A percentile compares a stretch with the other conserved stretches of the same genome.
phyloP scores from a whole-genome alignment of 441 rosid genomes.

The Breynia disticha region DNA sequence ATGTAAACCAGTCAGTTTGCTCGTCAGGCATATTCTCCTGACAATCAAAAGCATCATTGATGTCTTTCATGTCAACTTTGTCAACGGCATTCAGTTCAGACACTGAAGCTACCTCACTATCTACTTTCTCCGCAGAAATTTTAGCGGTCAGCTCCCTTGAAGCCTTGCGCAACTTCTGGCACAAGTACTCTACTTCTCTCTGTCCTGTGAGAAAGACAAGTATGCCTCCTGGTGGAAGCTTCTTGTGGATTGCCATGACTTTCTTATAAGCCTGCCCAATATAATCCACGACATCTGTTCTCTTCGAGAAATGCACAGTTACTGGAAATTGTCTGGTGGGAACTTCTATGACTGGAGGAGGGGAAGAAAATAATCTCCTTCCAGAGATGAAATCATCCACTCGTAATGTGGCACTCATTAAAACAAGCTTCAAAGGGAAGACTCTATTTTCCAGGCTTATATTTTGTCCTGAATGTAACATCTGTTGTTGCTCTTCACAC shows the following conservation, averaged over 20 bases:
- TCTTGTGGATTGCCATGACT: constrained; percentile 77
- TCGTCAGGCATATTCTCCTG: constrained; percentile 24
- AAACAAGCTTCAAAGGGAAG: constrained; percentile 65
- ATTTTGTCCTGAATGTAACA: constrained; percentile 45
- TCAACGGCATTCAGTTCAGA: constrained; percentile 28
- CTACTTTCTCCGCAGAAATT: constrained; percentile 21
- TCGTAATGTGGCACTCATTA: constrained; percentile 90
- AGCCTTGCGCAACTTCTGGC: constrained; percentile 54
- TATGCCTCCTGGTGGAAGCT: constrained; percentile 82
- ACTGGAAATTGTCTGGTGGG: constrained; percentile 79
- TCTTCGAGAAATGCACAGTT: constrained; percentile 69
- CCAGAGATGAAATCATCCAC: constrained; percentile 73
- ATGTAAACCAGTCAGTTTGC: constrained; percentile 43
- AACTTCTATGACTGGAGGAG: constrained; percentile 72
- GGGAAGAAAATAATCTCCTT: constrained; percentile 45
- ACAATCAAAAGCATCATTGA: constrained; percentile 60
- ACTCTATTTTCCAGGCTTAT: constrained; percentile 41
- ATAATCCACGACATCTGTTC: constrained; percentile 73
- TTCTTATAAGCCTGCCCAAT: constrained; percentile 83
- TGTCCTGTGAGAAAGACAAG: constrained; percentile 94
- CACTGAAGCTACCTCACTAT: constrained; percentile 18
- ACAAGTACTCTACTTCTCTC: constrained; percentile 82
- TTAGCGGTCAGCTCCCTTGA: constrained; percentile 36
- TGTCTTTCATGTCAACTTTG: constrained; percentile 59
- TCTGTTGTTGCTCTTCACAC: constrained; percentile 50